Base-by-base conservation (phyloP, 768 basidiomycete species). In the Kwoniella dejecticola region DNA sequence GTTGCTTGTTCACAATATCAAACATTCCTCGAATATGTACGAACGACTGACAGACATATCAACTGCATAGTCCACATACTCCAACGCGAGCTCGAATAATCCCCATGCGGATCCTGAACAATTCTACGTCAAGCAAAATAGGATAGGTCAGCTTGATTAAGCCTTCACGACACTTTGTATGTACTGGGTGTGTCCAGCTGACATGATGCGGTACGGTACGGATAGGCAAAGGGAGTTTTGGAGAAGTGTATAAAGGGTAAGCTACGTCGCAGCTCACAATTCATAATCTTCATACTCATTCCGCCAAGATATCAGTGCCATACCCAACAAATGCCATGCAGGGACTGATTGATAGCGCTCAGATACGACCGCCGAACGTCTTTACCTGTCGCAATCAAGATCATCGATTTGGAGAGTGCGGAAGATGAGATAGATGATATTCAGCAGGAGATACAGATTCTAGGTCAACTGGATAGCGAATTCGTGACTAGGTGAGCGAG, bases 341-440 rank as follows among this genome's bases (percentile, higher is more conserved):
- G n/a, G n/a, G n/a, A n/a, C n/a, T n/a, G n/a, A n/a, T n/a, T n/a
- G n/a, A n/a, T n/a, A n/a, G n/a, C n/a, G n/a, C n/a, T n/a, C 44
- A 96, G 94, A 59, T 97, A 90, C 74, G 94, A 98, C 81, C 91
- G 91, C 77, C 85, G 91, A 61, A 96, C 94, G 24, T 90, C 93
- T 79, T 89, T 89, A 82, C 93, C 95, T 0, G 96, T 99, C 24
- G 96, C 96, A 45, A 98, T 99, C 83, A 99, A 94, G 87, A 95
- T 98, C 71, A 98, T 99, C 78, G 94, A 98, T 82, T 85, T 99
- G 30, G 96, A 99, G 80, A 92, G 90, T 75, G 96, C 96, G 52
- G 96, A 98, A 80, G 96, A 99, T 76, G 96, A 99, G 82, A 97
- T 98, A 75, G 96, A 98, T 79, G 96, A 98, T 81, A 98, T 99